Evolutionary conservation across 2,329 filamentous ascomycete species (phyloP).

Genomic region (Aspergillus costaricaensis): DNA sequence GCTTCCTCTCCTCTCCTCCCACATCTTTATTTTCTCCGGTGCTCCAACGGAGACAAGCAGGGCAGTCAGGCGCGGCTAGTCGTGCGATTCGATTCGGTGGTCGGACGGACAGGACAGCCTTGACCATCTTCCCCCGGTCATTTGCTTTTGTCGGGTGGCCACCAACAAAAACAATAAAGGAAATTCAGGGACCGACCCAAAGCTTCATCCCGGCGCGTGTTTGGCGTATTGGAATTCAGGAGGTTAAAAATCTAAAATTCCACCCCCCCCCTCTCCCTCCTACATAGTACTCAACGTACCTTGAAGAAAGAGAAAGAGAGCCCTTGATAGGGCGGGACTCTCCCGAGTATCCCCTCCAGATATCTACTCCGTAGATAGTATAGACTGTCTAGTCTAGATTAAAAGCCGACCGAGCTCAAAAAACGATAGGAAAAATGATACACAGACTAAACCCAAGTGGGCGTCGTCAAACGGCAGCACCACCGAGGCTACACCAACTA

Average conservation of each 20-base stretch:
- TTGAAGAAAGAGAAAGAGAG: neutral
- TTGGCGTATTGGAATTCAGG: neutral
- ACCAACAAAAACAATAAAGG: neutral
- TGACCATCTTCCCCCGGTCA: constrained; percentile 1
- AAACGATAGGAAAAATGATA: neutral
- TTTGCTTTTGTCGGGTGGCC: constrained; percentile 5
- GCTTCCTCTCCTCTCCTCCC: no score
- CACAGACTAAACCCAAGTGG: constrained; percentile 1
- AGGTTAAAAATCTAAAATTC: neutral
- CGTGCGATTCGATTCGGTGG: constrained; percentile 8
- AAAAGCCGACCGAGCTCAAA: neutral
- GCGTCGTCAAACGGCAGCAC: constrained; percentile 6
- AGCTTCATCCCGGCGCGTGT: neutral
- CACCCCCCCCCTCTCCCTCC: neutral
- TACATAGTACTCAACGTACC: neutral
- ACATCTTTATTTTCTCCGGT: neutral
- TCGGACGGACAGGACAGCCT: constrained; percentile 2
- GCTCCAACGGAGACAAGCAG: constrained; percentile 5
- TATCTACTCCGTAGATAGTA: neutral
- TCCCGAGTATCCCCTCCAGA: neutral
- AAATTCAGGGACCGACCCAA: neutral
- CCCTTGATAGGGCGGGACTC: no score
- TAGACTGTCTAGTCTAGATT: no score
- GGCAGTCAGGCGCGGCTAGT: constrained; percentile 11
- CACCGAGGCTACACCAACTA: constrained; percentile 7